Evolutionary conservation across 2,329 filamentous ascomycete genomes (phyloP), one percentile per base, ranked within the genome.

Genomic region (Beauveria sp.): DNA sequence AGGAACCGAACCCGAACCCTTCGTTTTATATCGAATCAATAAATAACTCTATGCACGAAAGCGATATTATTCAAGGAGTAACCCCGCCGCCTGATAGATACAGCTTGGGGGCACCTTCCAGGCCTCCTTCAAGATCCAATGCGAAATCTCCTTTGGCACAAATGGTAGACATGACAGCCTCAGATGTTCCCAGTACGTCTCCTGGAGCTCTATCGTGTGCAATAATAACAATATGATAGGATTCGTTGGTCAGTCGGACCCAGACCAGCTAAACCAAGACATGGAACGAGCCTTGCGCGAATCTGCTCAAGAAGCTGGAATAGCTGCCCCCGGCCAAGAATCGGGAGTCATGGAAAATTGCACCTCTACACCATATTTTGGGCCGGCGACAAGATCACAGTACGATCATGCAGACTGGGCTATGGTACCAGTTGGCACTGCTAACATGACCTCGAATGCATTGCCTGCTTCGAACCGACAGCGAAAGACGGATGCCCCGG

Each of bases 111-210:
- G 79, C 81, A 5, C 82, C 83, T 0, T 86, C 85, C 20, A 78
- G 85, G 61, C 85, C 85, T n/a, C 85, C 85, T 1, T 87, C 85
- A 24, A 76, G 84, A 70, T 77, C 80, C 50, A 82, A 81, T 63
- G 80, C 80, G 65, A 78, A 77, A 67, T 86, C 85, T 40, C 84
- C 85, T 9, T 70, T 86, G 62, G 76, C 79, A 70, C 81, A 74
- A 66, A 73, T 82, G 64, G 73, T 78, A 65, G 79, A 84, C 58
- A 79, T 79, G 74, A 74, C 75, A 61, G 71, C 74, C 28, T 71
- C 72, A 58, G 73, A 77, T 58, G 70, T 73, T 65, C 70, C 77
- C 65, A 77, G 77, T 79, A 64, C 55, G 43, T 22, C 8, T 2
- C 5, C 18, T 14, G 30, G 16, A 14, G 10, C 30, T 20, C 5